Conservation (phyloP, 495 filamentous ascomycete species). For the Jackrogersella minutella region DNA sequence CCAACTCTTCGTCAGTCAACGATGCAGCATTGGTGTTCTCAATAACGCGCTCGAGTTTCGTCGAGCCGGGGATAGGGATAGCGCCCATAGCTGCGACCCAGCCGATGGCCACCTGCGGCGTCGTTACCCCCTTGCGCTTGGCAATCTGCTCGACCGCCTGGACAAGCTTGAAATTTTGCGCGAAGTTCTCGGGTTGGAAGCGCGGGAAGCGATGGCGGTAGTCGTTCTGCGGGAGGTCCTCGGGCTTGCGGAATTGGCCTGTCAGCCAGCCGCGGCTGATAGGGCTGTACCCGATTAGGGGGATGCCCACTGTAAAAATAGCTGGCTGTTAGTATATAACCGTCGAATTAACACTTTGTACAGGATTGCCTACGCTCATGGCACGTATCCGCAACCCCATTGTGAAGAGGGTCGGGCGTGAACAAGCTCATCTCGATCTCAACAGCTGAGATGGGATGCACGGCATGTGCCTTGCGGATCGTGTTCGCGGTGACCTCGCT, state of each 20-base stretch:
- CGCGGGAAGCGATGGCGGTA: conserved; percentile 51
- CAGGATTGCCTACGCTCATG: conserved; percentile 46
- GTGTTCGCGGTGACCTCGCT: conserved; percentile 47
- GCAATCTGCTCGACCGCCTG: conserved; percentile 56
- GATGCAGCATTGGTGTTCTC: conserved; percentile 62
- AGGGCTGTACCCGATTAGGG: conserved; percentile 55
- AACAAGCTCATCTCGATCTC: conserved; percentile 57
- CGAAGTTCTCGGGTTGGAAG: conserved; percentile 60
- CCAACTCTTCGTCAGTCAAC: conserved; percentile 58
- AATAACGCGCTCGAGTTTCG: conserved; percentile 58
- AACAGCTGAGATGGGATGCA: conserved; percentile 48
- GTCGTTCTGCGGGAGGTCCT: conserved; percentile 53
- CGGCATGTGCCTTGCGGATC: conserved; percentile 45
- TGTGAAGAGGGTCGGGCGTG: conserved; percentile 42
- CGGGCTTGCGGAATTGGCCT: conserved; percentile 39
- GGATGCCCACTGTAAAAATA: conserved; percentile 48
- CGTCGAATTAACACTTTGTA: neutral
- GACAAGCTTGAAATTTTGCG: conserved; percentile 60
- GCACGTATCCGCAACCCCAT: conserved; percentile 47
- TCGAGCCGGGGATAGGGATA: conserved; percentile 64
- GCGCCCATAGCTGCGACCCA: conserved; percentile 65
- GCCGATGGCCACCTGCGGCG: conserved; percentile 60
- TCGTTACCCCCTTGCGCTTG: conserved; percentile 52
- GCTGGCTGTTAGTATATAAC: neutral
- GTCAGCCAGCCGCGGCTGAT: conserved; percentile 57